These are phyloP conservation scores for Naematelia encephala DNA, from an alignment of 768 basidiomycete species.

Conservation along the genomic window DNA sequence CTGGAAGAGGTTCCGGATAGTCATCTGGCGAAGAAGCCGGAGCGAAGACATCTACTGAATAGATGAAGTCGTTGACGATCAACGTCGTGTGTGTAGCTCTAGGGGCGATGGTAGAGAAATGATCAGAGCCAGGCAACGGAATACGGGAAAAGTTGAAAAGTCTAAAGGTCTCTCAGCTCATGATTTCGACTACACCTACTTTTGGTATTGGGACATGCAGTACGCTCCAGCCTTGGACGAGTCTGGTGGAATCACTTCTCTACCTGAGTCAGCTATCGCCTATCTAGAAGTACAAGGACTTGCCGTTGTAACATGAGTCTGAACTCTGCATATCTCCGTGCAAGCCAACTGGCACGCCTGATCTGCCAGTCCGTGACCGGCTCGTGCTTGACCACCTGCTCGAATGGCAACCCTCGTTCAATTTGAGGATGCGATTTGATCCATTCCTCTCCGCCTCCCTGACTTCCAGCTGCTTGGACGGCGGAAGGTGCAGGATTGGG, in stretches of 20 bases:
- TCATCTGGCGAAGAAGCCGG: conserved; percentile 39
- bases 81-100: conserved; percentile 64
- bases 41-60: conserved; percentile 65
- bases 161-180: conserved; percentile 26
- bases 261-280: conserved; percentile 42
- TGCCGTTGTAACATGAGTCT: conserved; percentile 60
- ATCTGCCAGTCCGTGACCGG: conserved; percentile 76
- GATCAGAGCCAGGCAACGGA: conserved; percentile 66
- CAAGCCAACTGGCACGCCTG: conserved; percentile 75
- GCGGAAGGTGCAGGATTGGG: conserved; percentile 22
- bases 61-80: conserved; percentile 73
- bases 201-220: conserved; percentile 53
- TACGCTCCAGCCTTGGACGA: conserved; percentile 67
- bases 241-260: conserved; percentile 67
- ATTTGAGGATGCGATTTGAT: conserved; percentile 14
- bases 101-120: conserved; percentile 55
- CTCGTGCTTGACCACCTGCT: conserved; percentile 32
- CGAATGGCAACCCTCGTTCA: conserved; percentile 9
- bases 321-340: conserved; percentile 32
- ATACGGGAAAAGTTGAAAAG: conserved; percentile 74
- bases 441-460: conserved; percentile 34
- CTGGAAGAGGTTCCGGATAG: conserved; percentile 49
- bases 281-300: conserved; percentile 32
- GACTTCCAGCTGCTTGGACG: conserved; percentile 11
- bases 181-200: conserved; percentile 36